Evolutionary conservation across 345 rosid genomes (phyloP).

Genomic region (Melaleuca alternifolia): DNA sequence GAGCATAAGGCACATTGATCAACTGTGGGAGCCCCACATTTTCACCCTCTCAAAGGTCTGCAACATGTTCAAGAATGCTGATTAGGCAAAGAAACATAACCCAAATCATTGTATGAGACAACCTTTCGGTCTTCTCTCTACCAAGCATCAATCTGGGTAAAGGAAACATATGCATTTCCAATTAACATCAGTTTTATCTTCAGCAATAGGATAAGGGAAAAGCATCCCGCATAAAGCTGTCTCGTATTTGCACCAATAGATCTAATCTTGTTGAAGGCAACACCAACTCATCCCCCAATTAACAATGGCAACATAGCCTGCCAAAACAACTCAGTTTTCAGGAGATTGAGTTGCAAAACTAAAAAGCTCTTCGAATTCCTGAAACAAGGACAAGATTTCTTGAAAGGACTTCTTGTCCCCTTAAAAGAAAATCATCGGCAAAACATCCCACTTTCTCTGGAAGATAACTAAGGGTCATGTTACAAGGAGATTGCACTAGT

Average conservation of each 20-base stretch:
- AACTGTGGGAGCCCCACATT: no score
- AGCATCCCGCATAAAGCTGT: rapidly evolving
- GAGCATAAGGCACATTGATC: no score
- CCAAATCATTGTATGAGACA: no score
- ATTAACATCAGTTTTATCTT: neutral
- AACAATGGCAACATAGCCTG: neutral
- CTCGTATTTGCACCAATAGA: neutral
- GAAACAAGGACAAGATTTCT: neutral
- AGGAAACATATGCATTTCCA: neutral
- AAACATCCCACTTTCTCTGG: no score
- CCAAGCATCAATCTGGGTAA: no score
- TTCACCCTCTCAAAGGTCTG: no score
- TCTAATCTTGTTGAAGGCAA: neutral
- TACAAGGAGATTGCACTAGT: no score
- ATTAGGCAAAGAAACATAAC: no score
- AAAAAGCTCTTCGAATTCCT: neutral
- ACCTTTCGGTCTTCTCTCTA: no score
- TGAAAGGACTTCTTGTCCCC: neutral
- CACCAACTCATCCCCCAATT: neutral
- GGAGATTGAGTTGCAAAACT: neutral
- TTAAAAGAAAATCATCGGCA: neutral
- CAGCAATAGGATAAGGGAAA: neutral
- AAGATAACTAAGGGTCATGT: no score
- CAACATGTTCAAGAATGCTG: no score
- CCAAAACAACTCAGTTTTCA: neutral